Evolutionary conservation across 495 filamentous ascomycete species (phyloP).

Genomic region (Neurospora sp.): DNA sequence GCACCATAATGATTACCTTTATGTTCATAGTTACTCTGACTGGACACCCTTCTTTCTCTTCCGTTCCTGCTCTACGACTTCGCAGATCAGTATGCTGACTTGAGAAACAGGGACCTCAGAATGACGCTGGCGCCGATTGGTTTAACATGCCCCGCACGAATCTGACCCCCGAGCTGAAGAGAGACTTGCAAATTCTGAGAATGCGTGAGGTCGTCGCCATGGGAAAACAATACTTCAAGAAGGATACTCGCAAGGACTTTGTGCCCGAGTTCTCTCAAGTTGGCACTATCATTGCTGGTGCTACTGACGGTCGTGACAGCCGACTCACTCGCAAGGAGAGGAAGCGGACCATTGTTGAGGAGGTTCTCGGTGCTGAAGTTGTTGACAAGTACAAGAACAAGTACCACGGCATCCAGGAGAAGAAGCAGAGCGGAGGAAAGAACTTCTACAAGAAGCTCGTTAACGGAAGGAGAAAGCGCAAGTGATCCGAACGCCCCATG

Average conservation of each 20-base stretch:
- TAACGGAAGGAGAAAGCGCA: conserved; percentile 16
- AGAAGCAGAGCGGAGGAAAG: conserved; percentile 22
- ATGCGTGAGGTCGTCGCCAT: conserved; percentile 86
- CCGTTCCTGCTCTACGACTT: conserved; percentile 4
- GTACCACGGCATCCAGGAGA: conserved; percentile 24
- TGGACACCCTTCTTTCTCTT: conserved; percentile 13
- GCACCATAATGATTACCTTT: conserved; percentile 54
- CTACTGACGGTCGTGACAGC: conserved; percentile 73
- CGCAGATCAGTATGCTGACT: conserved; percentile 11
- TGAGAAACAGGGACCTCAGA: conserved; percentile 27
- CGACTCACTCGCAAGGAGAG: conserved; percentile 78
- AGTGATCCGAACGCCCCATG: conserved; percentile 6
- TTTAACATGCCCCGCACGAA: conserved; percentile 77
- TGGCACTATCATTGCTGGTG: conserved; percentile 80
- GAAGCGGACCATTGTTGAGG: conserved; percentile 85
- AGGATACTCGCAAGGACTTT: conserved; percentile 49
- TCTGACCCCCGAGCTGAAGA: conserved; percentile 72
- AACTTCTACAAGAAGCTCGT: conserved; percentile 25
- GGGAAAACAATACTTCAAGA: conserved; percentile 80
- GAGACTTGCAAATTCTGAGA: conserved; percentile 75
- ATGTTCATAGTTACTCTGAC: conserved; percentile 99
- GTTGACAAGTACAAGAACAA: conserved; percentile 27
- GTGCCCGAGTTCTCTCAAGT: conserved; percentile 78
- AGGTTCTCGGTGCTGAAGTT: conserved; percentile 58
- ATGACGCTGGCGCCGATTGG: conserved; percentile 58